phyloP scores from a whole-genome alignment of 1,284 basidiomycete species.

The Earliella scabrosa region DNA sequence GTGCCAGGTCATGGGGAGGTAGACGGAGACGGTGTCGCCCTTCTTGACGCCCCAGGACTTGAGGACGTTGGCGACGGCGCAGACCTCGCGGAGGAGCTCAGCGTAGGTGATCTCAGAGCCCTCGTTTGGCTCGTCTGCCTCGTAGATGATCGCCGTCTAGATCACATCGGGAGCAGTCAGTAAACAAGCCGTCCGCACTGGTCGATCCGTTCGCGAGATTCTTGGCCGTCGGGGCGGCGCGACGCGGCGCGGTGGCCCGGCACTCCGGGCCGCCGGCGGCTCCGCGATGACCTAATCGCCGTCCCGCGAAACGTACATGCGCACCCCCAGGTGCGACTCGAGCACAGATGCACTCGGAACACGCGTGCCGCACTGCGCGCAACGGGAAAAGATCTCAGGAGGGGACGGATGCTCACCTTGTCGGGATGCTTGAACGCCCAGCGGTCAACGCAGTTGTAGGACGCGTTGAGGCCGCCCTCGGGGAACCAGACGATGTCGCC shows the following conservation, averaged over 20 bases:
- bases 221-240: too few species aligned
- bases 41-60: slow-evolving; percentile 92
- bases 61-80: slow-evolving; percentile 90
- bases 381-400: not conserved
- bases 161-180: not conserved
- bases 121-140: slow-evolving; percentile 93
- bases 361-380: not conserved
- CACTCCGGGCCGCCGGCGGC: too few species aligned
- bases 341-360: not conserved
- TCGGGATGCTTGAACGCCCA: slow-evolving; percentile 93
- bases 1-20: slow-evolving; percentile 92
- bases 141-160: slow-evolving; percentile 95
- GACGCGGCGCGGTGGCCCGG: not conserved
- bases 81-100: slow-evolving; percentile 91
- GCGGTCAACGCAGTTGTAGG: slow-evolving; percentile 98
- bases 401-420: slow-evolving; percentile 56
- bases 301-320: too few species aligned
- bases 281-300: too few species aligned
- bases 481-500: slow-evolving; percentile 98
- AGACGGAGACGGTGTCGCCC: slow-evolving; percentile 94
- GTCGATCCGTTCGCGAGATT: too few species aligned
- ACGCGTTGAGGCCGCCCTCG: slow-evolving; percentile 86
- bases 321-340: not conserved
- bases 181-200: too few species aligned
- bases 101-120: slow-evolving; percentile 81